Base-by-base conservation (phyloP, 2,329 filamentous ascomycete species). In the Blastomyces silverae region DNA sequence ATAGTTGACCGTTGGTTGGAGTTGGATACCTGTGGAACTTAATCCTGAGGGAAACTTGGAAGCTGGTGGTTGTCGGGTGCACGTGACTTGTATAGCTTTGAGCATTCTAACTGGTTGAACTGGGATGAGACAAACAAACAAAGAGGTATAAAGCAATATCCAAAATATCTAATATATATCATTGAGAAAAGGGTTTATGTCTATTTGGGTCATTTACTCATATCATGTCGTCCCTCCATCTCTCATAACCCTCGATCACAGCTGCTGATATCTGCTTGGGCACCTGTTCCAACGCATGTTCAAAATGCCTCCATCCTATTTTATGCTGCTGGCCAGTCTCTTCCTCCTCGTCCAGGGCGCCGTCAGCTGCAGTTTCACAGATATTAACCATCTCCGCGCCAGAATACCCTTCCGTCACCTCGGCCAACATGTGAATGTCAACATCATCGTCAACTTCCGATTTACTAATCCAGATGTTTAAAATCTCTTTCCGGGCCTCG, bases 301-400 rank as follows among this genome's bases (percentile, higher is more conserved):
- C 75, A 66, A 83, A 80, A 68, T 83, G 80, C 64, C 71, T 71
- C 70, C 71, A 71, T 44, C 71, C 74, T 39, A 83, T 74, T 48
- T 71, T 70, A 39, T 72, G 71, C 46, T 77, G 73, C 67, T 76
- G 66, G 2, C 74, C 68, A n/a, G 71, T 74, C 71, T 79, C 73
- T 71, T 80, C 81, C 66, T 80, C 79, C 64, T 83, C 80, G 67
- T 83, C 80, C 73, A 86, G 71, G 66, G 83, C 78, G 53, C 75
- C 78, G 73, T 84, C 78, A 66, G 79, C 76, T 65, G 82, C 82
- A 34, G 76, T 79, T 69, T 83, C 78, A 67, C 82, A 84, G 25
- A 89, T 82, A 25, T 79, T 82, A 52, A 87, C 84, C 66, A 97
- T 85, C 77, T 97, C 93, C 0, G 92, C 92, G 2, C 92, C 92